Evolutionary conservation across 2,329 filamentous ascomycete species (phyloP).

Genomic region (Exophiala mesophila): DNA sequence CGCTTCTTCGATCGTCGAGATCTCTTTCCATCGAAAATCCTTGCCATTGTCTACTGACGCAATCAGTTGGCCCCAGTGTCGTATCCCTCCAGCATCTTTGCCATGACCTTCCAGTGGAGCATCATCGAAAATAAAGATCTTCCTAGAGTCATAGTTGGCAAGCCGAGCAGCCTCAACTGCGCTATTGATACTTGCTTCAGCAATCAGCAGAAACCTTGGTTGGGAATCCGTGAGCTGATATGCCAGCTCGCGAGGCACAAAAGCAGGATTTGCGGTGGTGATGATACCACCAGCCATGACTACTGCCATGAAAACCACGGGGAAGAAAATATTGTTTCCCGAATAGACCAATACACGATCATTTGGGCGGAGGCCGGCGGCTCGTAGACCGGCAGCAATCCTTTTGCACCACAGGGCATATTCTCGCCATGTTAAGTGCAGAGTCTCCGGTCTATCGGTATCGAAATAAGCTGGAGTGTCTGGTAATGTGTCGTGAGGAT

Average conservation of each 20-base stretch:
- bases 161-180: constrained; percentile 3
- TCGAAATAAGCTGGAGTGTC: constrained; percentile 49
- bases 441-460: constrained; percentile 55
- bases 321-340: constrained; percentile 64
- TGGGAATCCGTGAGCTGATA: constrained; percentile 59
- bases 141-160: neutral
- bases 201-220: neutral
- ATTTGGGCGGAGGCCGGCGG: constrained; percentile 51
- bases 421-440: constrained; percentile 53
- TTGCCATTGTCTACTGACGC: neutral
- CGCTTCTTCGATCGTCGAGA: neutral
- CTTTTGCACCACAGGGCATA: constrained; percentile 66
- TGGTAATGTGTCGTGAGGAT: constrained; percentile 34
- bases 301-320: constrained; percentile 60
- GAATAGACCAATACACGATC: constrained; percentile 66
- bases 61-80: constrained; percentile 7
- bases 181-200: constrained; percentile 24
- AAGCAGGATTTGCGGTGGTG: constrained; percentile 63
- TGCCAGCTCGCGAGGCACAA: constrained; percentile 61
- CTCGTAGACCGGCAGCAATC: constrained; percentile 59
- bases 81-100: neutral
- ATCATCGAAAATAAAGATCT: constrained; percentile 9
- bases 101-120: neutral
- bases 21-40: constrained; percentile 7
- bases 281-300: constrained; percentile 70